Evolutionary conservation across 1,284 basidiomycete genomes (phyloP), one percentile per base, ranked within the genome.

Genomic region (Irpex sp.): DNA sequence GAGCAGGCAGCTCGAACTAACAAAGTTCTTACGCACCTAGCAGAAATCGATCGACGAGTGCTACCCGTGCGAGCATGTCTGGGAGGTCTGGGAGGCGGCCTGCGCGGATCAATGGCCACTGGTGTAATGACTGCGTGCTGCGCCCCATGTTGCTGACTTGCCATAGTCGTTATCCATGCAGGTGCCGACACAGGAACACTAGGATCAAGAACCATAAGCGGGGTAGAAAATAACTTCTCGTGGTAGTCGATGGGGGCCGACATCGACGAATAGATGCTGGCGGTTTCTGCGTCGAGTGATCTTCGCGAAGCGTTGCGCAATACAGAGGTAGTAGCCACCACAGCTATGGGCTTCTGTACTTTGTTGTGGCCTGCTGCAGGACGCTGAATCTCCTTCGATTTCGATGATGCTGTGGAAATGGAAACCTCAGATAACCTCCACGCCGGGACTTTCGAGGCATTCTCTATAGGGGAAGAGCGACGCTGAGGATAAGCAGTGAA

Each of bases 191-290:
- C 51, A 26, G 67, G 65, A 8, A 65, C 46, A 26, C 6, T 49
- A 3, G 61, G 63, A 17, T 63, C 63, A 17, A 69, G 59, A 53
- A 56, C 57, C 55, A 69, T 67, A 13, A 66, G 66, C 56, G 66
- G 68, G n/a, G 65, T 31, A 36, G 62, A 65, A 51, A 69, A 65
- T 2, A 68, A 60, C 7, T 62, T 63, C 33, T 72, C 75, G 64
- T 76, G 75, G 47, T 71, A 60, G 36, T 76, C 70, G 4, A 61
- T 57, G 8, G 75, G 72, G 1, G 76, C 77, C 17, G 79, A 80
- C 5, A 72, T 75, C 4, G 71, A 68, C 11, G 79, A 81, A 64
- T 81, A 79, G 19, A 78, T 67, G 46, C 78, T 80, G 15, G 68
- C 73, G 0, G 75, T 74, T 56, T 77, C 76, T 47, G 68, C 62